Base-by-base conservation (phyloP, 768 basidiomycete genomes). In the Leucocoprinus leucothites region DNA sequence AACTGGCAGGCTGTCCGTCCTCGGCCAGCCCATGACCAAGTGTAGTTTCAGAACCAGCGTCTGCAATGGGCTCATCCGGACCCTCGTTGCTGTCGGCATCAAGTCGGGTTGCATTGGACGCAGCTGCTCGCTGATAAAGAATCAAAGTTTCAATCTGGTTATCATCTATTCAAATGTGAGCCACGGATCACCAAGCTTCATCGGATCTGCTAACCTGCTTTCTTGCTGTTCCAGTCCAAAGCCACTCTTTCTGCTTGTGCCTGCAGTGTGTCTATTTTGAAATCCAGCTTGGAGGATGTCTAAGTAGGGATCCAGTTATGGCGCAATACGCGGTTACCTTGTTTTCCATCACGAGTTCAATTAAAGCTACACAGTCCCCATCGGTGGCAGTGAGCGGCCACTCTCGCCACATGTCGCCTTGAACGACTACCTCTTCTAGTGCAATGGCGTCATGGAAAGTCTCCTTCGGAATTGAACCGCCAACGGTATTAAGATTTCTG, bases 161-260 rank as follows among this genome's bases (percentile, higher is more conserved):
- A 63, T 94, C 91, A 64, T 91, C 91, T 93, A 18, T 38, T 41
- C 31, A 14, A 26, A n/a, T 18, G 21, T 40, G 24, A 41, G n/a
- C 18, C 9, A 35, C 16, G 3, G 34, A 18, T n/a, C 18, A 3
- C 8, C 31, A n/a, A 13, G 16, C 19, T 34, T 21, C 31, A 21
- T 21, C 14, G 19, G 31, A 21, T 35, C 26, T 7, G 66, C 76
- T 53, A 58, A 89, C 91, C 90, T 60, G 88, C 87, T 77, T 91
- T 91, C 72, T 92, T 92, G 68, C 91, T 96, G 61, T 91, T 91
- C 82, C 87, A 92, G 63, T 92, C 89, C 34, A 89, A 71, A 9
- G 67, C 71, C 22, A 74, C 66, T 6, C 86, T 80, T 36, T 83
- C 79, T 4, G 74, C 71, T 58, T 79, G 82, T 11, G 86, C 74